Conservation (phyloP, 306 rosid genomes). For the Erythrophleum fordii region DNA sequence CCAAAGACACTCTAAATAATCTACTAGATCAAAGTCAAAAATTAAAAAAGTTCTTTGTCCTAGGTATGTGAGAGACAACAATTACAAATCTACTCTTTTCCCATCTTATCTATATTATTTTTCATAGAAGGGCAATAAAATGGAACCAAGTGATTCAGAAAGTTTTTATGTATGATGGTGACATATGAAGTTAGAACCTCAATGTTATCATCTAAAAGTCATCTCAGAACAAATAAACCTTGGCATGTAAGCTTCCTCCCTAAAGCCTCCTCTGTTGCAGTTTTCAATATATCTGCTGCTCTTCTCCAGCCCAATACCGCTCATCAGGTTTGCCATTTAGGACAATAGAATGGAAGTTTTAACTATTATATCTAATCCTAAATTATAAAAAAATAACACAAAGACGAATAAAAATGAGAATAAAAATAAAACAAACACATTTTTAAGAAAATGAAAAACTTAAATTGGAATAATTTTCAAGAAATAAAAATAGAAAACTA, state of each 20-base stretch:
- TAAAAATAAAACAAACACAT: too few species aligned
- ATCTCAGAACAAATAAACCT: constrained; percentile 64
- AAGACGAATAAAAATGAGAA: too few species aligned
- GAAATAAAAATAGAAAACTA: too few species aligned
- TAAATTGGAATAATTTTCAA: too few species aligned
- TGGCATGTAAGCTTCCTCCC: constrained; percentile 72
- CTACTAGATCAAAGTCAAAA: constrained; percentile 28
- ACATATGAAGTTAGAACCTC: constrained; percentile 25
- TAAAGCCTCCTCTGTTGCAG: constrained; percentile 84
- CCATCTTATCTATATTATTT: constrained; percentile 1
- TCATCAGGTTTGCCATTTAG: constrained; percentile 59
- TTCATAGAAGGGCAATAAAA: constrained; percentile 12
- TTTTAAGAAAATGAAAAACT: too few species aligned
- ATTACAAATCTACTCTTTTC: not conserved
- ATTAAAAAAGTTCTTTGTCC: not conserved
- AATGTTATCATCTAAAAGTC: constrained; percentile 33
- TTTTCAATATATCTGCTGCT: constrained; percentile 58
- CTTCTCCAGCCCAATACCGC: constrained; percentile 78
- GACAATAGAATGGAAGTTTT: constrained; percentile 86
- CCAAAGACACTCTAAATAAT: constrained; percentile 7
- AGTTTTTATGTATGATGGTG: constrained; percentile 16
- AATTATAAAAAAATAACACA: too few species aligned
- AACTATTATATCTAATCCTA: too few species aligned
- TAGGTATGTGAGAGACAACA: not conserved
- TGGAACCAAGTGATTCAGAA: constrained; percentile 17